Evolutionary conservation across 371 early-diverging fungal species (phyloP).

Genomic region (Cokeromyces recurvatus): DNA sequence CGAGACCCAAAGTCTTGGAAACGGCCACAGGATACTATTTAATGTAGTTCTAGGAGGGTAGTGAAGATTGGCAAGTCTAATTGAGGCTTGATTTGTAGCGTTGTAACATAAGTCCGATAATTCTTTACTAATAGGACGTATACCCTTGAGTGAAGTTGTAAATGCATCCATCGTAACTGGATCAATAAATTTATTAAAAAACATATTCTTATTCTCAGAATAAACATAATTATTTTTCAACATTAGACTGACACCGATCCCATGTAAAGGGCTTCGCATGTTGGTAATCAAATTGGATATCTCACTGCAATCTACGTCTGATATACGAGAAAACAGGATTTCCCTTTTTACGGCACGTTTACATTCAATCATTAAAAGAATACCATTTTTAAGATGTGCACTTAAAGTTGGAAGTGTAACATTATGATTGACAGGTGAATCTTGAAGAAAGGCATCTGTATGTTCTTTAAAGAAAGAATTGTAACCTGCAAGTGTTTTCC

Average conservation of each 20-base stretch:
- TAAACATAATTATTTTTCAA: slow-evolving; percentile 19
- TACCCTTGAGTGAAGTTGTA: background rate
- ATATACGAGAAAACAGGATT: slow-evolving; percentile 22
- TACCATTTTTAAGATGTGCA: slow-evolving; percentile 19
- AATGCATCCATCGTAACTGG: slow-evolving; percentile 12
- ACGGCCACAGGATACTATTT: slow-evolving; percentile 36
- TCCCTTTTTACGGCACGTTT: slow-evolving; percentile 42
- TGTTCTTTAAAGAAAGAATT: slow-evolving; percentile 33
- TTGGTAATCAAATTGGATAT: slow-evolving; percentile 21
- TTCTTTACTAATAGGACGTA: background rate
- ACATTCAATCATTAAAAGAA: slow-evolving; percentile 32
- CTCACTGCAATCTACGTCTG: slow-evolving; percentile 27
- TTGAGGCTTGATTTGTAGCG: slow-evolving; percentile 4
- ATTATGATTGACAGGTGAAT: background rate
- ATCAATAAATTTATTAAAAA: slow-evolving; percentile 8
- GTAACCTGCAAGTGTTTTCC: slow-evolving; percentile 18
- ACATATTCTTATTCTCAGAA: slow-evolving; percentile 2
- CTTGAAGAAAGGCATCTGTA: slow-evolving; percentile 23
- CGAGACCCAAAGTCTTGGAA: slow-evolving; percentile 24
- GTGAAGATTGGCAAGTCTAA: slow-evolving; percentile 6
- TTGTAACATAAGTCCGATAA: slow-evolving; percentile 4
- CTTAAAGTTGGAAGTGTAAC: slow-evolving; percentile 23
- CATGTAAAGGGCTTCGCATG: slow-evolving; percentile 27
- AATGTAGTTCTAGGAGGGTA: slow-evolving; percentile 15
- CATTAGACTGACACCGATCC: slow-evolving; percentile 33